phyloP scores from a whole-genome alignment of 2,329 filamentous ascomycete genomes.

The Dactylellina haptotyla region DNA sequence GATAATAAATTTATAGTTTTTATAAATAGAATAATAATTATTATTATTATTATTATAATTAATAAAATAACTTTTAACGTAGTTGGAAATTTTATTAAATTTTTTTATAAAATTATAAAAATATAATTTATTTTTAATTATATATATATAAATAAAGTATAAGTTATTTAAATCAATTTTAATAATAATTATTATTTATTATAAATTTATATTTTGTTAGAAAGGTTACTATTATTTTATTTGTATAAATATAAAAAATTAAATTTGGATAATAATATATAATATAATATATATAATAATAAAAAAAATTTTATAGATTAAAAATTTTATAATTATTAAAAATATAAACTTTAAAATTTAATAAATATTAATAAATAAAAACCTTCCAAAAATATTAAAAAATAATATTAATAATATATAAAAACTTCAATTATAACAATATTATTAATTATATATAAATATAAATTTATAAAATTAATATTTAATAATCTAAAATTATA shows the following conservation, averaged over 20 bases:
- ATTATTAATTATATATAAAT: not conserved
- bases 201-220: not conserved
- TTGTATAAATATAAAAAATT: not conserved
- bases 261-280: not conserved
- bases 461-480: not conserved
- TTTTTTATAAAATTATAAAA: not conserved
- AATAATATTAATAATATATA: not conserved
- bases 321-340: not conserved
- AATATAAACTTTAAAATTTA: no score
- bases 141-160: not conserved
- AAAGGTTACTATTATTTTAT: not conserved
- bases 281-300: not conserved
- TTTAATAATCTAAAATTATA: no score
- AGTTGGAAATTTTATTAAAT: not conserved
- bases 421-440: not conserved
- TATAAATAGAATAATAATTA: not conserved
- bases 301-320: not conserved
- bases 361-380: no score
- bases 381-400: no score
- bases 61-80: not conserved
- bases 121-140: not conserved
- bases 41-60: not conserved
- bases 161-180: not conserved
- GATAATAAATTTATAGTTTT: not conserved
- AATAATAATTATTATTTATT: not conserved